Base-by-base conservation (phyloP, 495 filamentous ascomycete species). In the Acidomyces sp. region DNA sequence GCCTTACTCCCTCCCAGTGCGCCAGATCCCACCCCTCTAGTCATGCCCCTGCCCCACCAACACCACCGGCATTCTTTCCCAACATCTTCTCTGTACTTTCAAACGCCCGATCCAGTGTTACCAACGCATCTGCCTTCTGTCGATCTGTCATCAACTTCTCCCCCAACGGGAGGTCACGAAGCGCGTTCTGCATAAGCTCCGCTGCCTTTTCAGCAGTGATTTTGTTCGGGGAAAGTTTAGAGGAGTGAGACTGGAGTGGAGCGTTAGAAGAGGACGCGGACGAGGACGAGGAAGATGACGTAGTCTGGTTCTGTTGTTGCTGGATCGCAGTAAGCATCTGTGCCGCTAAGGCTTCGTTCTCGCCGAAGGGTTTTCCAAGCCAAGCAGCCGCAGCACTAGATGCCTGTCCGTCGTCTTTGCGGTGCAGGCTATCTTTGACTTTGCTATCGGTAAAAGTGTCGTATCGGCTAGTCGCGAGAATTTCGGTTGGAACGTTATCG, bases 361-460 rank as follows among this genome's bases (percentile, higher is more conserved):
- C 31, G 31, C 31, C 31, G n/a, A 6, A 11, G 7, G 9, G 7
- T 7, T 6, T 34, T 15, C 12, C 31, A 11, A 6, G 6, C 31
- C 7, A 11, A 6, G 31, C 6, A 11, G 31, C 31, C 15, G 34
- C 34, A 6, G 34, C 34, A 5, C 6, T 5, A 22, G 37, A 19
- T 11, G 3, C 22, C 6, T n/a, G 34, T 31, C 26, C 37, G 9
- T 11, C 37, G 28, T 48, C 52, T 37, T 52, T 52, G 25, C 55
- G 42, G 19, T 56, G 36, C 20, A 63, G 42, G 21, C 54, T 39
- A 16, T 61, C 57, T 37, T 61, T 53, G 0, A 59, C 61, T 26
- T 54, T 51, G n/a, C 15, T 37, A 31, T 64, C 61, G 44, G 60
- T 54, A 24, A 55, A 62, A 24, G 59, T 64, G 49, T 64, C 61